phyloP scores from a whole-genome alignment of 331 rosid genomes.

The Pyrus hybrid region DNA sequence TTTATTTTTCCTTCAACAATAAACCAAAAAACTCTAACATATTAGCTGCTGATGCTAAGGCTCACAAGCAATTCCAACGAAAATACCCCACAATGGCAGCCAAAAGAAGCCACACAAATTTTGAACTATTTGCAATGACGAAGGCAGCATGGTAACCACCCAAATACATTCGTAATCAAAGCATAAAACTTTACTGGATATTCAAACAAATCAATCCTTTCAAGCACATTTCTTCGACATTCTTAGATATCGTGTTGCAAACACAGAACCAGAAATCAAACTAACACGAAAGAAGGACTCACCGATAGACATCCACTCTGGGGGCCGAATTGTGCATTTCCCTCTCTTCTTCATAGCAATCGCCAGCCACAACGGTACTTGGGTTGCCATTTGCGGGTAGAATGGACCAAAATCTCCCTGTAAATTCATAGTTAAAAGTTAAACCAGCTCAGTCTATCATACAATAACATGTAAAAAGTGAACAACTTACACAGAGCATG shows the following conservation, averaged over 20 bases:
- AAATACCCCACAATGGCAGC: neutral
- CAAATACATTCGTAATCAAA: neutral
- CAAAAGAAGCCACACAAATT: neutral
- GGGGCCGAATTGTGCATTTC: constrained; percentile 70
- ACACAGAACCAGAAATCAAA: neutral
- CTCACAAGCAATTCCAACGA: neutral
- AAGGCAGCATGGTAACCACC: neutral
- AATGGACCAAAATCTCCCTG: constrained; percentile 98
- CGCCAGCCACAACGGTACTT: constrained; percentile 88
- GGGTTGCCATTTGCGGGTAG: constrained; percentile 59
- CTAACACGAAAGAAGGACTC: constrained; percentile 14
- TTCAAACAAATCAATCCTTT: neutral
- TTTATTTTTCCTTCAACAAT: neutral
- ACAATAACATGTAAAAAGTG: neutral
- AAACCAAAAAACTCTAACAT: neutral
- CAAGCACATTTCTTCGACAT: neutral
- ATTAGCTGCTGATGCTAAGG: neutral
- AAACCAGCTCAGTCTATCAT: neutral
- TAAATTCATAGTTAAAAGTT: neutral
- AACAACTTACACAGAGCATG: constrained; percentile 50
- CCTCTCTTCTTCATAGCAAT: constrained; percentile 88
- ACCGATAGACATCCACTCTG: constrained; percentile 84
- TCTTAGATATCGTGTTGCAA: neutral
- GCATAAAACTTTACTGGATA: neutral
- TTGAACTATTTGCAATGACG: no score